Percentiles rank a stretch among this genome's conserved stretches.
Conservation (phyloP, 129 eudicot species). For the Heracleum sosnowskyi region DNA sequence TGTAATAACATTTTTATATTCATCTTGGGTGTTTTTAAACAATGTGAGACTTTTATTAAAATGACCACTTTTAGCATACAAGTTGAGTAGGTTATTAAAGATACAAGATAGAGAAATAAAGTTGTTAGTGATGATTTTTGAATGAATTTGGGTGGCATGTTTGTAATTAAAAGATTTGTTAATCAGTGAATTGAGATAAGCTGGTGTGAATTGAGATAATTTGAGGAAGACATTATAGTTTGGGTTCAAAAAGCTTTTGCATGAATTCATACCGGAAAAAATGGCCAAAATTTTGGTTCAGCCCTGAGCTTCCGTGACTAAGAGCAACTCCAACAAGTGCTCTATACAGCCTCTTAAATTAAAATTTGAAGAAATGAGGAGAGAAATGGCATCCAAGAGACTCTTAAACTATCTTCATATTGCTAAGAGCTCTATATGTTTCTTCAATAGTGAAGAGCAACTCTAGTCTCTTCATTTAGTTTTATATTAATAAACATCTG, state of each 20-base stretch:
- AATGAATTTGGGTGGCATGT: constrained; percentile 31
- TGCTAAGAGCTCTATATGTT: too few relatives aligned
- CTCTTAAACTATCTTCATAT: too few relatives aligned
- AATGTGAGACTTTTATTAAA: constrained; percentile 20
- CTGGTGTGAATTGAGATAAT: constrained; percentile 26
- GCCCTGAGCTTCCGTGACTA: too few relatives aligned
- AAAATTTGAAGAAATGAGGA: too few relatives aligned
- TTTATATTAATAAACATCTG: too few relatives aligned
- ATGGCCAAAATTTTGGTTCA: too few relatives aligned
- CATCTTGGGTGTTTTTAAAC: constrained; percentile 17
- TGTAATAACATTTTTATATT: constrained; percentile 17
- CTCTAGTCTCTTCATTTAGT: too few relatives aligned
- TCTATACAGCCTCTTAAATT: too few relatives aligned
- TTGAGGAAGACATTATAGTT: neutral
- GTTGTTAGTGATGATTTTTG: constrained; percentile 23
- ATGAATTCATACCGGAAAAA: too few relatives aligned
- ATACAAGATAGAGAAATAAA: constrained; percentile 15
- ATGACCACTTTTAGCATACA: constrained; percentile 28
- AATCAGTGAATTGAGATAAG: constrained; percentile 27
- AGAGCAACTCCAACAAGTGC: too few relatives aligned
- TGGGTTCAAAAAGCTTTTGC: neutral
- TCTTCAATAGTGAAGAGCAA: too few relatives aligned
- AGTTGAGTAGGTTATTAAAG: constrained; percentile 28
- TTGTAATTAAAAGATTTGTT: constrained; percentile 21
- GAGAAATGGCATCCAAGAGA: too few relatives aligned